Conservation (phyloP, 306 rosid species). For the Ormosia emarginata region DNA sequence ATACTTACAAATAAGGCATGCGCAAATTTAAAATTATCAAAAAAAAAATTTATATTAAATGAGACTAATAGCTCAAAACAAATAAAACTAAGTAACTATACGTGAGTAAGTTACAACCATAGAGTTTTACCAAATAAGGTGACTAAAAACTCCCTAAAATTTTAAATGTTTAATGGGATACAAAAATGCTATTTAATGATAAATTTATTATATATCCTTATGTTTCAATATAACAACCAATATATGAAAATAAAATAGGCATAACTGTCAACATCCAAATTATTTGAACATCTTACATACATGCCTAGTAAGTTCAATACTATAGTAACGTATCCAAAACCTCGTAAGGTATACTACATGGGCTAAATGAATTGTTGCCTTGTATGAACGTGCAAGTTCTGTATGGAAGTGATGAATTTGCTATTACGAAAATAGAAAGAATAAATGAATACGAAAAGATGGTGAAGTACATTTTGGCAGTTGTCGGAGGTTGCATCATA, state of each 20-base stretch:
- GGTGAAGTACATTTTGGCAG: constrained; percentile 1
- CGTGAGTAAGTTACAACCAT: no score
- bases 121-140: no score
- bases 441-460: constrained; percentile 14
- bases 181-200: background rate
- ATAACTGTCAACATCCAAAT: background rate
- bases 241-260: background rate
- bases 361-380: background rate
- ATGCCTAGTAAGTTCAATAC: background rate
- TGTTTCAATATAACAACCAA: background rate
- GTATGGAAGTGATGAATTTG: background rate
- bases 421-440: background rate
- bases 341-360: background rate
- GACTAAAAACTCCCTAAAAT: no score
- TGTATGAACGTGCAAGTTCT: background rate
- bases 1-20: no score
- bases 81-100: no score
- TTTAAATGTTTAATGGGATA: background rate
- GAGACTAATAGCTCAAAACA: no score
- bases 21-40: no score
- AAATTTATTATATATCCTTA: background rate
- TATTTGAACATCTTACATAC: background rate
- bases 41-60: no score
- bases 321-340: background rate
- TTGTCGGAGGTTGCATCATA: constrained; percentile 34